These are phyloP conservation scores for Bassia scoparia DNA, from an alignment of 148 eudicot species.

Conservation along the genomic window DNA sequence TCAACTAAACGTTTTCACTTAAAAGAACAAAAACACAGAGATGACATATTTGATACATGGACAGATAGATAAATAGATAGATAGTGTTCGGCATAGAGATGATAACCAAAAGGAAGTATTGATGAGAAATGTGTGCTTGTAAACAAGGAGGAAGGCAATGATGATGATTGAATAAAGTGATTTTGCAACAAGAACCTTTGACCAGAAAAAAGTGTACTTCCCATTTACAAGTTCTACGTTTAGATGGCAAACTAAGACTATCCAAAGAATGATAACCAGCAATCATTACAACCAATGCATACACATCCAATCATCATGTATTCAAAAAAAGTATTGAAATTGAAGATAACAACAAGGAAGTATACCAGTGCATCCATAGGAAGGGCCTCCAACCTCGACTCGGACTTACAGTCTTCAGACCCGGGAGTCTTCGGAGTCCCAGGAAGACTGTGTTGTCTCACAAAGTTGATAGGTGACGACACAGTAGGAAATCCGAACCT, in stretches of 20 bases:
- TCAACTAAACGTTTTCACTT: not conserved
- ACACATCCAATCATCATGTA: slow-evolving; percentile 2
- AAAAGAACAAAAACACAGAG: too few relatives aligned
- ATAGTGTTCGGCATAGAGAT: too few relatives aligned
- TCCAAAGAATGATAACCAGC: not conserved
- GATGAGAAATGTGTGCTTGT: not conserved
- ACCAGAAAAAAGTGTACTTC: not conserved
- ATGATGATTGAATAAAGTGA: not conserved
- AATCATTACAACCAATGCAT: not conserved
- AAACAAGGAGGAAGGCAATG: not conserved
- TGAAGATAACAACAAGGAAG: not conserved
- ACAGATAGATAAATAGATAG: too few relatives aligned
- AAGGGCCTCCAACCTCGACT: slow-evolving; percentile 85
- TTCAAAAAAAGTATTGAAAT: not conserved
- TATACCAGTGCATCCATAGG: slow-evolving; percentile 89
- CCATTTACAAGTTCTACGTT: not conserved
- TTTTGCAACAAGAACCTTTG: too few relatives aligned
- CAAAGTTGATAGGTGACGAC: slow-evolving; percentile 28
- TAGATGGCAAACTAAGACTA: not conserved
- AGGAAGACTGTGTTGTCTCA: slow-evolving; percentile 38
- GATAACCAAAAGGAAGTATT: not conserved
- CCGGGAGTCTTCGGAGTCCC: slow-evolving; percentile 79
- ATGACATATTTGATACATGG: not conserved
- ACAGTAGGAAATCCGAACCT: slow-evolving; percentile 40
- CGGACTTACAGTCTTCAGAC: slow-evolving; percentile 40